A percentile compares a stretch with the other conserved stretches of the same genome.
Evolutionary conservation across 148 eudicot species (phyloP).

Genomic region (Rhododendron griersonianum): DNA sequence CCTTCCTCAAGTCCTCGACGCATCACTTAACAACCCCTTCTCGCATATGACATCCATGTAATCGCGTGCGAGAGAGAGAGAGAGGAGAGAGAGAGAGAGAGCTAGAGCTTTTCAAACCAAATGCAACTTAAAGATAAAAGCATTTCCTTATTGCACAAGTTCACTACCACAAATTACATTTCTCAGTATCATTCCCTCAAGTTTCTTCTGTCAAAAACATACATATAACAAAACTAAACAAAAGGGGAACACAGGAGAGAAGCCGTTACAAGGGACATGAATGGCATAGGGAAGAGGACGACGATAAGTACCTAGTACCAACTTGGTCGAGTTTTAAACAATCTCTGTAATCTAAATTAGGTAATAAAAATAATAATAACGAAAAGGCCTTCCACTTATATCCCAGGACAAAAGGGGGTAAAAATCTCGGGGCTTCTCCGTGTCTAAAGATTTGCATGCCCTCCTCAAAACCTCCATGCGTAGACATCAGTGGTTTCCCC

Average conservation of each 20-base stretch:
- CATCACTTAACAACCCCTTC: no score
- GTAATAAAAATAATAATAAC: not conserved
- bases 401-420: constrained; percentile 10
- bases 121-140: not conserved
- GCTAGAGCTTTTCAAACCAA: not conserved
- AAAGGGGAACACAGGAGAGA: not conserved
- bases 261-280: not conserved
- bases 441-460: not conserved
- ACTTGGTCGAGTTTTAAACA: constrained; percentile 5
- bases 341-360: constrained; percentile 13
- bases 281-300: not conserved
- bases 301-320: not conserved
- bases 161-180: constrained; percentile 7
- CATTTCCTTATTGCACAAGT: not conserved
- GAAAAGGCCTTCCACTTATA: constrained; percentile 14
- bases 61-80: no score
- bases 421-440: constrained; percentile 15
- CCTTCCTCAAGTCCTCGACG: not conserved
- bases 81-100: not conserved
- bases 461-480: constrained; percentile 6
- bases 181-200: not conserved
- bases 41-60: no score
- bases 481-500: not conserved
- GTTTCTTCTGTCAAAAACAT: not conserved
- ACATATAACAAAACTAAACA: not conserved